A percentile compares a stretch with the other conserved stretches of the same genome.
Evolutionary conservation across 192 early-diverging fungal genomes (phyloP).

Genomic region (Diversispora eburnea): DNA sequence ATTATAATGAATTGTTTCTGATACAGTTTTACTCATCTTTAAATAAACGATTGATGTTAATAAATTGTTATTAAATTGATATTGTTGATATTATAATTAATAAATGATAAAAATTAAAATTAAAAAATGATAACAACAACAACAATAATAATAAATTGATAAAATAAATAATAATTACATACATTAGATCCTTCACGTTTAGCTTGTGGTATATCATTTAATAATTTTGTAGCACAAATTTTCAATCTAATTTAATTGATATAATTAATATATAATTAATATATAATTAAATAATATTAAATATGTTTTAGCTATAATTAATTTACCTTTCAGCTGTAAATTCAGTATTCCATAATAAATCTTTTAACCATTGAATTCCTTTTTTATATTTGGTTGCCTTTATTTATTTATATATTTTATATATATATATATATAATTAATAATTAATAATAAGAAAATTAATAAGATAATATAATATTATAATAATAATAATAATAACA

Average conservation of each 20-base stretch:
- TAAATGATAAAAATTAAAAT: too few species aligned
- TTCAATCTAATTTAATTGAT: conserved; percentile 37
- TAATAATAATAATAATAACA: conserved; percentile 1
- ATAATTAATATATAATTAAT: background rate
- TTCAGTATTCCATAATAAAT: conserved; percentile 53
- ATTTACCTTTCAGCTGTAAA: conserved; percentile 48
- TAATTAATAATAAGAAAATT: too few species aligned
- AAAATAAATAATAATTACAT: conserved; percentile 19
- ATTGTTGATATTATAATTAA: too few species aligned
- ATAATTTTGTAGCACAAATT: conserved; percentile 46
- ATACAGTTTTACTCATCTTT: conserved; percentile 46
- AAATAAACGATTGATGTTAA: background rate
- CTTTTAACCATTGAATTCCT: conserved; percentile 50
- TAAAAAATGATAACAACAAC: background rate
- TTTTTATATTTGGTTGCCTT: conserved; percentile 48
- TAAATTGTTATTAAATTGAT: background rate
- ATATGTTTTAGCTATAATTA: too few species aligned
- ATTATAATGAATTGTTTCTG: conserved; percentile 44
- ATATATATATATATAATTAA: too few species aligned
- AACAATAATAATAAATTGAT: background rate
- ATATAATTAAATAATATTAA: too few species aligned
- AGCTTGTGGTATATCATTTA: conserved; percentile 53
- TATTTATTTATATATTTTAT: too few species aligned
- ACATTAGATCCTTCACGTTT: conserved; percentile 56
- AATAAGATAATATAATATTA: too few species aligned